phyloP scores from a whole-genome alignment of 2,329 filamentous ascomycete genomes.

The Hymenoscyphus scutula region DNA sequence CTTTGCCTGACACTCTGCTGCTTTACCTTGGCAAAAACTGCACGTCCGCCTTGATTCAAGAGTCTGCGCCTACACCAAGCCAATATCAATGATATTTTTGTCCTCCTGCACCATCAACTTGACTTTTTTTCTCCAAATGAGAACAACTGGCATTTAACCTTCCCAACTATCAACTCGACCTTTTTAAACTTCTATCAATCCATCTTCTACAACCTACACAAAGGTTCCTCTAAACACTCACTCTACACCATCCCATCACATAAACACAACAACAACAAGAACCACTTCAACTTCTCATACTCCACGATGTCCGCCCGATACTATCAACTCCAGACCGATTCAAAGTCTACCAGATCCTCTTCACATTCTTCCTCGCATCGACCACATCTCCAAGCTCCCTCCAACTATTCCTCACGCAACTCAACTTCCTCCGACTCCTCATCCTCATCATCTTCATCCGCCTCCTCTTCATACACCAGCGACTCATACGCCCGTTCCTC shows the following conservation, averaged over 20 bases:
- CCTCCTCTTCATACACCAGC: slow-evolving; percentile 21
- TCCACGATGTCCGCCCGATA: not conserved
- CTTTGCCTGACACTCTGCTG: not conserved
- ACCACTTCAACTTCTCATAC: not conserved
- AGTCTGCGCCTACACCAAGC: not conserved
- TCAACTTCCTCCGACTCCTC: slow-evolving; percentile 27
- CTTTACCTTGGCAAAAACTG: not conserved
- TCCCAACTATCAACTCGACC: not conserved
- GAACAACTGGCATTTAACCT: not conserved
- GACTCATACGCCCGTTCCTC: slow-evolving; percentile 15
- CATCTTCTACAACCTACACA: not conserved
- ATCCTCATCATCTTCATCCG: slow-evolving; percentile 20
- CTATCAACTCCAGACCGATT: no score
- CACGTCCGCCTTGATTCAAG: not conserved
- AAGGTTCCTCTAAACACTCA: not conserved
- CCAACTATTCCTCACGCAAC: slow-evolving; percentile 14
- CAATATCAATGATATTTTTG: slow-evolving; percentile 3
- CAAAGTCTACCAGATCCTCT: not conserved
- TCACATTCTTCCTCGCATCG: slow-evolving; percentile 15
- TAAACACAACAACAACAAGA: not conserved
- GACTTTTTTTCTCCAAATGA: not conserved
- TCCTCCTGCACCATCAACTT: not conserved
- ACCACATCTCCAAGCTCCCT: slow-evolving; percentile 16
- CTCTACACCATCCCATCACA: not conserved
- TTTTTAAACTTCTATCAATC: not conserved